Percentiles rank a stretch among this genome's conserved stretches.
Conservation (phyloP, 2,329 filamentous ascomycete species). For the Teratosphaeria viscida region DNA sequence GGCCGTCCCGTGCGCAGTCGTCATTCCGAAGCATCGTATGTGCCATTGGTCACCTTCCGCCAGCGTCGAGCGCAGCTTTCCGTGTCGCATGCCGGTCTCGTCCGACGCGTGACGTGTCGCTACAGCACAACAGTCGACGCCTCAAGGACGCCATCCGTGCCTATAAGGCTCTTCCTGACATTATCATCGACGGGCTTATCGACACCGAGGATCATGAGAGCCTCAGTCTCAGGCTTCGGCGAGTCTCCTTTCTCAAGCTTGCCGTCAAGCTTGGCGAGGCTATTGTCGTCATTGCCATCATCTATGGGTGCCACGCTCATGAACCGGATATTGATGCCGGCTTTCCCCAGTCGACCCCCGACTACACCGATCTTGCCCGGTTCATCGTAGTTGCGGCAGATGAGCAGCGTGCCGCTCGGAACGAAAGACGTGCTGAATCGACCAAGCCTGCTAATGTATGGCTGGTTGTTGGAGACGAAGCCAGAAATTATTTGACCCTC, state of each 20-base stretch:
- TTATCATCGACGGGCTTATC: conserved; percentile 53
- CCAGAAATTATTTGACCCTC: conserved; percentile 51
- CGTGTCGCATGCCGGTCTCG: too few relatives aligned
- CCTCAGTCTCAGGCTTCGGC: conserved; percentile 45
- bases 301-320: conserved; percentile 62
- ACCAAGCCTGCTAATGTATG: conserved; percentile 63
- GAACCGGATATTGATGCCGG: conserved; percentile 67
- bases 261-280: conserved; percentile 1
- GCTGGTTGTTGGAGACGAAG: conserved; percentile 52
- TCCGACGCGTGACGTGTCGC: background rate
- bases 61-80: too few relatives aligned
- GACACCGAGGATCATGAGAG: conserved; percentile 72
- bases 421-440: conserved; percentile 64
- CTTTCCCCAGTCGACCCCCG: conserved; percentile 56
- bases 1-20: too few relatives aligned
- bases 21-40: too few relatives aligned
- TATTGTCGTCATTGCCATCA: conserved; percentile 5
- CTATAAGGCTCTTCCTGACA: conserved; percentile 40
- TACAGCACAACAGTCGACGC: conserved; percentile 42
- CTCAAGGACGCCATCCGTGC: conserved; percentile 42
- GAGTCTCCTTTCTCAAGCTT: conserved; percentile 8
- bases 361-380: conserved; percentile 76
- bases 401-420: conserved; percentile 63
- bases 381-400: conserved; percentile 70
- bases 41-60: too few relatives aligned